phyloP scores from a whole-genome alignment of 306 rosid species.

The Fragaria vesca region DNA sequence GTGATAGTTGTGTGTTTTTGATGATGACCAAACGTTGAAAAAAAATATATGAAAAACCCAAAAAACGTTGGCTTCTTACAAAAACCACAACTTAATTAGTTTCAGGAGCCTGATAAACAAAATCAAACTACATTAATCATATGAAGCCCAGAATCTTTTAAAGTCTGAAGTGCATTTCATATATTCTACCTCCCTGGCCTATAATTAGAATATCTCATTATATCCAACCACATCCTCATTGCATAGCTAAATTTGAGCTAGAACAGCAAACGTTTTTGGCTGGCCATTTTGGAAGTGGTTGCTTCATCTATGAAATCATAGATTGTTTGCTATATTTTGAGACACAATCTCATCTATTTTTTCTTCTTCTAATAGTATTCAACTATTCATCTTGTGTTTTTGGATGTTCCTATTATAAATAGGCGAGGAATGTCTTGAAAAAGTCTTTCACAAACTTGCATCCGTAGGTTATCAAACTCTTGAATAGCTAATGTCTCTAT shows the following conservation, averaged over 20 bases:
- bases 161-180: not conserved
- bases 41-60: not conserved
- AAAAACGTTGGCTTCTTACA: conserved; percentile 2
- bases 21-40: not conserved
- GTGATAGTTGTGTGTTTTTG: not conserved
- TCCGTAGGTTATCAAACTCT: not conserved
- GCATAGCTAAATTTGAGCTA: not conserved
- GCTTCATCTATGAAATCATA: not conserved
- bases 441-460: not conserved
- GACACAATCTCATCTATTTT: not conserved
- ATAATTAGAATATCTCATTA: conserved; percentile 7
- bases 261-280: not conserved
- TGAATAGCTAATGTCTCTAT: not conserved
- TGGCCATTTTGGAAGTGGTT: not conserved
- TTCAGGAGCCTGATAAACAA: not conserved
- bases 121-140: not conserved
- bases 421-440: not conserved
- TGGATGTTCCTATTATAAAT: not conserved
- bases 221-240: conserved; percentile 8
- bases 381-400: not conserved
- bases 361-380: not conserved
- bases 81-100: conserved; percentile 11
- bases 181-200: not conserved
- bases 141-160: not conserved
- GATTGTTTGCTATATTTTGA: not conserved